Evolutionary conservation across 345 rosid species (phyloP).

Genomic region (Pistacia integerrima): DNA sequence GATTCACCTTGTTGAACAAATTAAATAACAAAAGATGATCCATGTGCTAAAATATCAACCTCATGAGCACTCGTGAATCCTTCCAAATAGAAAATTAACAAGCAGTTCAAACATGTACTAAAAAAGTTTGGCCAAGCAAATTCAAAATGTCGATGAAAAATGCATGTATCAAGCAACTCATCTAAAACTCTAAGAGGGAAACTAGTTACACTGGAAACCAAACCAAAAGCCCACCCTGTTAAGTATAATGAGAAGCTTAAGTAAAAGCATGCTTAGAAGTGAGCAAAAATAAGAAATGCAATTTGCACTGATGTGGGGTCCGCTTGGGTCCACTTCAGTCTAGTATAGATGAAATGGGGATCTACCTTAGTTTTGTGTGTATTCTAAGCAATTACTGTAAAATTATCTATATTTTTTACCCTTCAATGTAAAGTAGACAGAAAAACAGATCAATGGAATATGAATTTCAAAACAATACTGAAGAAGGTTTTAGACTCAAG

Average conservation of each 20-base stretch:
- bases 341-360: neutral
- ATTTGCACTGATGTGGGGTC: neutral
- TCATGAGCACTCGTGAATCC: conserved; percentile 11
- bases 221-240: neutral
- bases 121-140: neutral
- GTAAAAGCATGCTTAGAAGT: neutral
- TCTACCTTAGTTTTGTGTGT: neutral
- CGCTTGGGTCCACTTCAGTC: neutral
- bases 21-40: conserved; percentile 19
- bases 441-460: too few species aligned
- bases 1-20: conserved; percentile 29
- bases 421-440: too few species aligned
- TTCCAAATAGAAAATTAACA: conserved; percentile 1
- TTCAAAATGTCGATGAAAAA: neutral
- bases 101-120: neutral
- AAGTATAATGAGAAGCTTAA: neutral
- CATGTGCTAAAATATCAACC: conserved; percentile 20
- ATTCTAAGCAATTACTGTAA: neutral
- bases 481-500: too few species aligned
- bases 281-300: neutral
- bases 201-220: neutral
- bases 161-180: conserved; percentile 3
- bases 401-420: neutral
- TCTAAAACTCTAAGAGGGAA: neutral
- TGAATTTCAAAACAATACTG: too few species aligned